A percentile compares a stretch with the other conserved stretches of the same genome.
These are phyloP conservation scores for Fusarium torulosum DNA, from an alignment of 2,329 filamentous ascomycete species.

Conservation along the genomic window DNA sequence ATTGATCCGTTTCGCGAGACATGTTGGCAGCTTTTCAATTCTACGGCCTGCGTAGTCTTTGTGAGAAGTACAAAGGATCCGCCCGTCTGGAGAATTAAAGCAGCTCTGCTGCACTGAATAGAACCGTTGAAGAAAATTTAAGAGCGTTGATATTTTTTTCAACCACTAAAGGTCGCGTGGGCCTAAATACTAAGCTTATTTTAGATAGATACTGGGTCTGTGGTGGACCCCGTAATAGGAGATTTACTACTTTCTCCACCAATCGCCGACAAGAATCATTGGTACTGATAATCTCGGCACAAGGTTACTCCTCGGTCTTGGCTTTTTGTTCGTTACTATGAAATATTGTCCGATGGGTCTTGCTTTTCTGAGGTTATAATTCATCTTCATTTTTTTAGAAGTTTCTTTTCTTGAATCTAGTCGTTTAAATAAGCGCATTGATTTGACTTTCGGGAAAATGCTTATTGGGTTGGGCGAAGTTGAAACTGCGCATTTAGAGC, in stretches of 20 bases:
- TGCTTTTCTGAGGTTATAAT: no score
- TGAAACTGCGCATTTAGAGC: no score
- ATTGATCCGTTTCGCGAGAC: slow-evolving; percentile 13
- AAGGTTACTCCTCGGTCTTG: neutral
- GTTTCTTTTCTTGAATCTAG: no score
- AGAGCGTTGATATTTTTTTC: neutral
- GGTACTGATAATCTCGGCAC: neutral
- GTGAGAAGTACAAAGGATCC: fast-evolving
- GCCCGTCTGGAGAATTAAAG: neutral
- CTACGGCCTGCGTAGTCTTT: neutral
- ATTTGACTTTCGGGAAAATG: no score
- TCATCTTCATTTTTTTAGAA: no score
- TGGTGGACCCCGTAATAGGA: neutral
- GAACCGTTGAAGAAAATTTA: neutral
- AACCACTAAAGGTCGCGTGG: neutral
- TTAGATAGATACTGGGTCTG: neutral
- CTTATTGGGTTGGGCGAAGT: no score
- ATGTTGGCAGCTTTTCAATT: neutral
- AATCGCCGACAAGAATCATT: neutral
- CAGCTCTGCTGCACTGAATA: neutral
- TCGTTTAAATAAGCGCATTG: no score
- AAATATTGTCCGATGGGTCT: no score
- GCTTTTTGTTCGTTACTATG: no score
- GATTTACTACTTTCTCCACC: slow-evolving; percentile 5
- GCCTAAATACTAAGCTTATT: slow-evolving; percentile 13